Base-by-base conservation (phyloP, 768 basidiomycete genomes). In the Mycena rosella region DNA sequence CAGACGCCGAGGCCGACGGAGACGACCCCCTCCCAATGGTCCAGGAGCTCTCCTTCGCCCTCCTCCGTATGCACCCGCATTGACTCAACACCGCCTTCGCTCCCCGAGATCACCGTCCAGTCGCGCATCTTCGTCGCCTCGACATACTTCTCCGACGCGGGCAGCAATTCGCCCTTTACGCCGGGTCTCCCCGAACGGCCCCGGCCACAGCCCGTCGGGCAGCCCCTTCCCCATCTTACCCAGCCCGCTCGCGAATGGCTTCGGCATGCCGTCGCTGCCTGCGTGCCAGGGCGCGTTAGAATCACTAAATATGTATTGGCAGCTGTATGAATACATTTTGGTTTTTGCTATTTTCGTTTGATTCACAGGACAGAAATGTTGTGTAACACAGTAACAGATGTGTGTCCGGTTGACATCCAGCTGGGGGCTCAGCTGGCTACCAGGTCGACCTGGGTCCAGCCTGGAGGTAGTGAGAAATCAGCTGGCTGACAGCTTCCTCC, bases 61-160 rank as follows among this genome's bases (percentile, higher is more conserved):
- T 76, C 72, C 45, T 65, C 73, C 29, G 69, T 79, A 34, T 78
- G 81, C 66, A 78, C 81, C 67, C 84, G 87, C 63, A 73, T 87
- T 60, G 76, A 85, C 45, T 88, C 88, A 2, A 74, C 64, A 30
- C 88, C 89, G 42, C 88, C 88, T 10, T 82, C 74, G 38, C 80
- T 89, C 11, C 89, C 88, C 24, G 88, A 89, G 74, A 85, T 88
- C 73, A 58, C 78, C 49, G 66, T 87, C 34, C 80, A 83, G 55
- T 75, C 83, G 22, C 84, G 85, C 51, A 78, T 81, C 2, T 84
- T 83, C 65, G 82, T 83, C 26, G 78, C 80, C 15, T 76, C 67
- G 20, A 10, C 67, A 1, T 68, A 68, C 51, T 22, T 80, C 34
- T 72, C 74, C 47, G 67, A 56, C 45, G 68, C n/a, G n/a, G n/a